Conservation (phyloP, 768 basidiomycete genomes). For the Rhodotorula kratochvilovae region DNA sequence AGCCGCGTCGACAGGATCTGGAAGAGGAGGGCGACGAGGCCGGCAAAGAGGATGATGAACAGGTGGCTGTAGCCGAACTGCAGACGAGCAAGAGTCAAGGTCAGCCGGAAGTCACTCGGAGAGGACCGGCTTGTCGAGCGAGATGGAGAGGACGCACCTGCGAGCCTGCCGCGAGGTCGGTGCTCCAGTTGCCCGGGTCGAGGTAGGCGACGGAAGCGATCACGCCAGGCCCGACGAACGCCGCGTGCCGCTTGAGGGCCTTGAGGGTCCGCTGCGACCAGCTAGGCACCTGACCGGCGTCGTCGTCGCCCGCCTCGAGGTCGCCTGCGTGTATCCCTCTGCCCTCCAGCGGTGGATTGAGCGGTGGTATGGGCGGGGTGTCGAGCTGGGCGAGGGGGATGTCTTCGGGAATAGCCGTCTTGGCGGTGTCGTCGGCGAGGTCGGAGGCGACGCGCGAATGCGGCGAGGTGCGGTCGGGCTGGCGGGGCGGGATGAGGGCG, state of each 20-base stretch:
- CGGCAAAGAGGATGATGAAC: constrained; percentile 77
- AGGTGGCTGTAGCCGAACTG: constrained; percentile 77
- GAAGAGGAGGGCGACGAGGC: constrained; percentile 73
- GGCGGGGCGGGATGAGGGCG: background rate
- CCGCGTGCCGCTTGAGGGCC: constrained; percentile 24
- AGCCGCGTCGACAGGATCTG: constrained; percentile 77
- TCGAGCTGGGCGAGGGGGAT: background rate
- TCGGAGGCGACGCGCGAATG: background rate
- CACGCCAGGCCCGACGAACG: constrained; percentile 31
- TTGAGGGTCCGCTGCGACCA: background rate
- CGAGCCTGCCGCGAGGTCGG: constrained; percentile 38
- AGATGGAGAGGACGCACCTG: constrained; percentile 42
- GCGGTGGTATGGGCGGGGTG: background rate
- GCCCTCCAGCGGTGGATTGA: background rate
- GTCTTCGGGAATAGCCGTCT: background rate
- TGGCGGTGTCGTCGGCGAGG: background rate
- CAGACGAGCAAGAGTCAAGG: constrained; percentile 41
- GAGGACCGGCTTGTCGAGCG: background rate
- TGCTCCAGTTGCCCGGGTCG: constrained; percentile 31
- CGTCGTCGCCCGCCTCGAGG: background rate
- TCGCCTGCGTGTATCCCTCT: background rate
- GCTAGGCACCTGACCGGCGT: background rate
- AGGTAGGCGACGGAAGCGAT: constrained; percentile 33
- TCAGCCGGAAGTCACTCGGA: background rate
- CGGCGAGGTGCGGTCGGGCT: background rate